Evolutionary conservation across 2,329 filamentous ascomycete species (phyloP), one percentile per base, ranked within the genome.

Genomic region (Aspergillus hiratsukae): DNA sequence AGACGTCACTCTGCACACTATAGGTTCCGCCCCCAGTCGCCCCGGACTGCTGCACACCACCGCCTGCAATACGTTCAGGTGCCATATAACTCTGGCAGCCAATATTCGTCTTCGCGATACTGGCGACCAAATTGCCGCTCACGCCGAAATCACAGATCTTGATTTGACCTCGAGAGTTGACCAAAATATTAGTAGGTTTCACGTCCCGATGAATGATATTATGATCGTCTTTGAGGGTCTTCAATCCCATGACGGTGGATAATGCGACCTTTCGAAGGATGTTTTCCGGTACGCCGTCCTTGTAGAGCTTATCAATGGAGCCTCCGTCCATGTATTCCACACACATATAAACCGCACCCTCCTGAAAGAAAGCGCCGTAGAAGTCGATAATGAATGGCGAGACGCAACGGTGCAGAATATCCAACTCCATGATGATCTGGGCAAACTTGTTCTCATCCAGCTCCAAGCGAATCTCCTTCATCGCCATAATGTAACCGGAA

Each of bases 51-150:
- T 89, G 85, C 67, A 91, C 85, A 23, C 88, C 88, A 55, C 92
- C 91, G 50, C 90, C 91, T 8, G 91, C 91, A 67, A 99, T 99
- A 62, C 94, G 82, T 74, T 99, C 94, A 0, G 94, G 94, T 0
- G 94, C 94, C 94, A 99, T 99, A 77, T 99, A 99, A 70, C 92
- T 97, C 76, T 99, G 94, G 69, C 94, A 99, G 41, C 94, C 94
- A 67, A 99, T 99, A 71, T 99, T 99, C 28, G 94, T 99, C 76
- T 95, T 96, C 52, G 94, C 94, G 67, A 97, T 97, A 77, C 91
- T 96, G 25, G 94, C 93, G 23, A 99, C 94, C 25, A 99, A 78
- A 67, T 99, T 99, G 53, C 94, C 94, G 64, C 90, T 95, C 54
- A 99, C 94, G 55, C 94, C 94, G 72, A 99, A 99, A 75, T 99